Conservation (phyloP, 169 alveolate genomes). For the Plasmodium fragile region DNA sequence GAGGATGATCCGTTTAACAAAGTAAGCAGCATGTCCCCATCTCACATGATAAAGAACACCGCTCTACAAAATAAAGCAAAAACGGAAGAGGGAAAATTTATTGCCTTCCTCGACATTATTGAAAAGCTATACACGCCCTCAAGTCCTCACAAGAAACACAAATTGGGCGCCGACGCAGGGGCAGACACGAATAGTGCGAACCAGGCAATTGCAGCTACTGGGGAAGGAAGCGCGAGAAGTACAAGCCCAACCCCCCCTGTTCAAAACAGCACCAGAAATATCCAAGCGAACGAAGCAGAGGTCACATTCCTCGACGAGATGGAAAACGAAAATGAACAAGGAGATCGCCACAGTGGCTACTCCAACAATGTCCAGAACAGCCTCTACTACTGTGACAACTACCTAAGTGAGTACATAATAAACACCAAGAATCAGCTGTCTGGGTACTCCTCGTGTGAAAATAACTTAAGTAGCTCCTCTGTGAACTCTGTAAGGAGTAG, state of each 20-base stretch:
- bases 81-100: constrained; percentile 19
- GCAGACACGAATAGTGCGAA: background rate
- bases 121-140: constrained; percentile 22
- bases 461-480: constrained; percentile 53
- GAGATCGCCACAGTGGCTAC: background rate
- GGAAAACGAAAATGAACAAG: background rate
- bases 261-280: background rate
- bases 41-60: constrained; percentile 3
- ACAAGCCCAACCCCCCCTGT: background rate
- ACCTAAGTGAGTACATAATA: constrained; percentile 24
- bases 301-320: background rate
- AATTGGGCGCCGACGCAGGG: background rate
- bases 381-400: constrained; percentile 26
- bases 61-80: background rate
- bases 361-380: background rate
- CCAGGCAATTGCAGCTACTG: background rate
- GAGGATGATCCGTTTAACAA: background rate
- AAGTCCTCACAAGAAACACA: background rate
- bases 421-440: constrained; percentile 9
- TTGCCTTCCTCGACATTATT: constrained; percentile 65
- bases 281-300: background rate
- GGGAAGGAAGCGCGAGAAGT: background rate
- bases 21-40: background rate
- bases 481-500: constrained; percentile 33
- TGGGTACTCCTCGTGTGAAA: constrained; percentile 29